Percentiles rank a stretch among this genome's conserved stretches.
phyloP scores from a whole-genome alignment of 1,284 basidiomycete species.

The Naganishia sp. region DNA sequence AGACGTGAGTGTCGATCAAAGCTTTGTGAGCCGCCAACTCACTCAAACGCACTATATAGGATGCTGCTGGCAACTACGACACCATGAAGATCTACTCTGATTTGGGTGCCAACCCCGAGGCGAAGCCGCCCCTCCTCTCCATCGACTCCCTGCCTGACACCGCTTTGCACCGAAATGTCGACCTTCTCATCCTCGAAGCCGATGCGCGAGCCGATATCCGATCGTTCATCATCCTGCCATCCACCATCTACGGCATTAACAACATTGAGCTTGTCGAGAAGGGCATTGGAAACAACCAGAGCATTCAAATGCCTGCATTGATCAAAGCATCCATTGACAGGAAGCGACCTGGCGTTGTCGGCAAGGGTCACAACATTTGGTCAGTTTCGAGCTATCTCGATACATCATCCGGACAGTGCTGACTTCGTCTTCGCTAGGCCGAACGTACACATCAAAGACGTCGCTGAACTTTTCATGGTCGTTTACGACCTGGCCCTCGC shows the following conservation, averaged over 20 bases:
- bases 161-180: slow-evolving; percentile 44
- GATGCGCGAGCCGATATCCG: slow-evolving; percentile 46
- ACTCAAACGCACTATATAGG: slow-evolving; percentile 35
- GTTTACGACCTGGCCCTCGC: slow-evolving; percentile 37
- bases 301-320: slow-evolving; percentile 46
- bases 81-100: slow-evolving; percentile 47
- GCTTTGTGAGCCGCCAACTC: slow-evolving; percentile 29
- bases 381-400: slow-evolving; percentile 15
- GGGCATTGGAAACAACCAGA: slow-evolving; percentile 45
- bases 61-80: slow-evolving; percentile 40
- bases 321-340: slow-evolving; percentile 48
- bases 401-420: not conserved
- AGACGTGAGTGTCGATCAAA: slow-evolving; percentile 36
- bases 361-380: slow-evolving; percentile 49
- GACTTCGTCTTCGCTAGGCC: slow-evolving; percentile 21
- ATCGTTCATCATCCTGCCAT: slow-evolving; percentile 52
- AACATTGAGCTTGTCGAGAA: slow-evolving; percentile 44
- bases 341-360: slow-evolving; percentile 47
- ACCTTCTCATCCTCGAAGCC: slow-evolving; percentile 48
- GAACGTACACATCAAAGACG: slow-evolving; percentile 39
- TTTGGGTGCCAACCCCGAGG: slow-evolving; percentile 36
- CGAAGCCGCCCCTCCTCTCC: slow-evolving; percentile 44
- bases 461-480: slow-evolving; percentile 37
- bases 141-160: slow-evolving; percentile 42
- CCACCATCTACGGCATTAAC: slow-evolving; percentile 52